A percentile compares a stretch with the other conserved stretches of the same genome.
Evolutionary conservation across 2,329 filamentous ascomycete genomes (phyloP).

Genomic region (Xylaria sp.): DNA sequence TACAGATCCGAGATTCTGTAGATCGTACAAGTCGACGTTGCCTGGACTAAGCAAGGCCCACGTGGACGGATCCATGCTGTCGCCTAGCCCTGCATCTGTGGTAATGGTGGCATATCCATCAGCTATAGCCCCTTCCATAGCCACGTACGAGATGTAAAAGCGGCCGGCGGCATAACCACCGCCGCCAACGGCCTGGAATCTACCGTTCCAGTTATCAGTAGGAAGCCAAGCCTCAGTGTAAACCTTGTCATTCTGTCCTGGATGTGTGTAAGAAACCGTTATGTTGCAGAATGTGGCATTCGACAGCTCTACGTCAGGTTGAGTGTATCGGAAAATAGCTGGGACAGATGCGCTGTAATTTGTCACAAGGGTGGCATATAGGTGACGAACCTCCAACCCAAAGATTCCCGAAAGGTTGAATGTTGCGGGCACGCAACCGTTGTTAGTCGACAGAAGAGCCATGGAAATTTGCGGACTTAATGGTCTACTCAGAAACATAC

Average conservation of each 20-base stretch:
- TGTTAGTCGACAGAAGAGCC: background rate
- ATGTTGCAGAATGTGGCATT: conserved; percentile 54
- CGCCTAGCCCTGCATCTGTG: conserved; percentile 43
- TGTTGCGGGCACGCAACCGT: background rate
- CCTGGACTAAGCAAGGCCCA: conserved; percentile 41
- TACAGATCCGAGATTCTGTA: conserved; percentile 46
- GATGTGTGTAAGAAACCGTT: conserved; percentile 56
- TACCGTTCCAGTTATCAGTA: conserved; percentile 49
- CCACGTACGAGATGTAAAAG: background rate
- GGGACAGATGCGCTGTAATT: background rate
- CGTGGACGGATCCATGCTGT: conserved; percentile 26
- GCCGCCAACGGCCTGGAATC: conserved; percentile 51
- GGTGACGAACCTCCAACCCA: background rate
- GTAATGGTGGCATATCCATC: conserved; percentile 17
- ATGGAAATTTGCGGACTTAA: background rate
- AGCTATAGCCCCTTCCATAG: conserved; percentile 2
- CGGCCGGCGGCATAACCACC: conserved; percentile 40
- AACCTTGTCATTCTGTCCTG: conserved; percentile 53
- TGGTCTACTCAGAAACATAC: background rate
- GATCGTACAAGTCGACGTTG: conserved; percentile 44
- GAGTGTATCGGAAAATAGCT: background rate
- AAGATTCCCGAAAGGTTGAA: conserved; percentile 7
- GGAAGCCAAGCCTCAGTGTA: conserved; percentile 50
- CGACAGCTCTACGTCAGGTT: background rate
- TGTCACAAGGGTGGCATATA: conserved; percentile 5